These are phyloP conservation scores for Melanogaster broomeanus DNA, from an alignment of 768 basidiomycete genomes.

Conservation along the genomic window DNA sequence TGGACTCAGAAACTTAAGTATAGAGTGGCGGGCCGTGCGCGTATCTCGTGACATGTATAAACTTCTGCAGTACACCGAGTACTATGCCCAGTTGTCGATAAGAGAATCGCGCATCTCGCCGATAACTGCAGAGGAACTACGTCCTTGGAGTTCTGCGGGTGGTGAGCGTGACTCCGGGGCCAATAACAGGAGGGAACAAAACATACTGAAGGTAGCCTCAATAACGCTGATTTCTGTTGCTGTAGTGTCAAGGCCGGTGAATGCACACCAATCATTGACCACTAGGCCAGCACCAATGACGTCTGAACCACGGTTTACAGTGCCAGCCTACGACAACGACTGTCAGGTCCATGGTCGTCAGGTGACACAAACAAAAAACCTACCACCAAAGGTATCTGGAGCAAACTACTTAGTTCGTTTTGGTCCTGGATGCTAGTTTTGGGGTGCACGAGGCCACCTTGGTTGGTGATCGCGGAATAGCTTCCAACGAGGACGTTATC, in stretches of 20 bases:
- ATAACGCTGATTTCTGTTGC: constrained; percentile 99
- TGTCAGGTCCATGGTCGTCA: neutral
- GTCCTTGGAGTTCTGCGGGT: constrained; percentile 79
- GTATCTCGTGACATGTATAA: neutral
- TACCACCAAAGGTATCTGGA: constrained; percentile 95
- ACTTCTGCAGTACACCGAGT: constrained; percentile 33
- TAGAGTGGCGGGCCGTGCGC: neutral
- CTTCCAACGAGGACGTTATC: constrained; percentile 96
- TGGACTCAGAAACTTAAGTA: constrained; percentile 5
- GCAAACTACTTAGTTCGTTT: constrained; percentile 90
- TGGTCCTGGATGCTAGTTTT: constrained; percentile 97
- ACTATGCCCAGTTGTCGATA: constrained; percentile 85
- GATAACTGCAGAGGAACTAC: constrained; percentile 78
- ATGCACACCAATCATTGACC: constrained; percentile 99
- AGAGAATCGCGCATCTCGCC: constrained; percentile 90
- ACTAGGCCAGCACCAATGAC: constrained; percentile 97
- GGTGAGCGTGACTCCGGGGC: constrained; percentile 5
- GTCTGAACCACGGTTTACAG: constrained; percentile 97
- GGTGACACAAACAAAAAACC: constrained; percentile 33
- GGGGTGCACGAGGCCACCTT: constrained; percentile 97
- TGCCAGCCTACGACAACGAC: constrained; percentile 70
- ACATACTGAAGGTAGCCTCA: constrained; percentile 95
- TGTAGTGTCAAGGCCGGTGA: constrained; percentile 99
- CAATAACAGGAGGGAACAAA: neutral
- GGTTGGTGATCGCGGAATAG: constrained; percentile 94